Base-by-base conservation (phyloP, 495 filamentous ascomycete genomes). In the Tuber magnatum region DNA sequence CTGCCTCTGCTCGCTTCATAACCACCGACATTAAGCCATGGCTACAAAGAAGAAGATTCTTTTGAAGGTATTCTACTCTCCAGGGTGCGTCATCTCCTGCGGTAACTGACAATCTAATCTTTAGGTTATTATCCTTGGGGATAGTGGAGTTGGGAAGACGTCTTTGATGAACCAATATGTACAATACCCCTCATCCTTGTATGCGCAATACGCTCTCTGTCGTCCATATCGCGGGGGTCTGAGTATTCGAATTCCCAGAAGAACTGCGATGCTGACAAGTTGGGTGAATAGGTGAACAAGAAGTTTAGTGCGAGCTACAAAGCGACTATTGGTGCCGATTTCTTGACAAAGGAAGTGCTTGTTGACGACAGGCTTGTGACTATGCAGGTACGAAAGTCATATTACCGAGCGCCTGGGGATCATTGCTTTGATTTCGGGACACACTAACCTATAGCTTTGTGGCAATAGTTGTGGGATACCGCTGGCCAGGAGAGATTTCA, bases 121-220 rank as follows among this genome's bases (percentile, higher is more conserved):
- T 73, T 44, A 97, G 94, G 94, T 99, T 77, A 98, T 99, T 80
- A 98, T 99, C 83, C 89, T 99, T 75, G 95, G 95, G 78, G 95
- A 98, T 83, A 97, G 94, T 84, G 95, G 95, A 83, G 95, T 99
- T 69, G 95, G 95, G 78, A 99, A 99, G 88, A 99, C 96, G 72
- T 97, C 93, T 85, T 90, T 99, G 88, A 98, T 99, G 95, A 99
- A 98, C 86, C 95, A 99, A 98, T 99, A 98, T 91, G 92, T 87
- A 76, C 65, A 75, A 69, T 76, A 65, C 77, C 73, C 40, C n/a
- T 28, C 77, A 42, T 71, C 14, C 46, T 24, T 75, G 18, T 65
- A 65, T 65, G 56, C 56, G 56, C 56, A 18, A 18, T 35, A 16
- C 56, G 56, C 56, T 28, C 56, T 65, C 32, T 65, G 28, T 65